phyloP scores from a whole-genome alignment of 1,284 basidiomycete genomes.

The Rhodotorula glutinis region DNA sequence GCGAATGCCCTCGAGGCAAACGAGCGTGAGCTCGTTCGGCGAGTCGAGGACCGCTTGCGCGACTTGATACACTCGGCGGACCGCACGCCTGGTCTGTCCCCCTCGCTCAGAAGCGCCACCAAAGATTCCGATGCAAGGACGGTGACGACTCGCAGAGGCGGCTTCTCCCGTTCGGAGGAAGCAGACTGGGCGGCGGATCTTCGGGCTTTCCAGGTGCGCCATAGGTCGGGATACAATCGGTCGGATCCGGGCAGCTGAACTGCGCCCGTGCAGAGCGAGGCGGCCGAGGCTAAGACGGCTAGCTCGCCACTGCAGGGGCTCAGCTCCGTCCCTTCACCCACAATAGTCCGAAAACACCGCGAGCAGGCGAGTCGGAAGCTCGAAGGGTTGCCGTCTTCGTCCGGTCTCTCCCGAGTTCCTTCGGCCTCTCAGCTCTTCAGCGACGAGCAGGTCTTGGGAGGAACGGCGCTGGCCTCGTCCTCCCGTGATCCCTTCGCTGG shows the following conservation, averaged over 20 bases:
- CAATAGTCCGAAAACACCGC: not conserved
- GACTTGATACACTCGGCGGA: not conserved
- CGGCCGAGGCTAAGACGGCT: not conserved
- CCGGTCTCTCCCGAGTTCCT: not conserved
- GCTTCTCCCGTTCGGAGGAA: slow-evolving; percentile 8
- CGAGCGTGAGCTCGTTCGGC: not conserved
- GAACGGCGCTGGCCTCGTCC: not conserved
- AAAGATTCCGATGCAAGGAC: not conserved
- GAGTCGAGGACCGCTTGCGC: not conserved
- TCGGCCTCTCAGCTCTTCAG: not conserved
- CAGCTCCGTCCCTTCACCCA: slow-evolving; percentile 10
- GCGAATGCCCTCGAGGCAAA: not conserved
- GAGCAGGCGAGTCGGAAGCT: slow-evolving; percentile 2
- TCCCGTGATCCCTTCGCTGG: slow-evolving; percentile 10
- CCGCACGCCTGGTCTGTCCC: too few species aligned
- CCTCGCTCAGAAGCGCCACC: not conserved
- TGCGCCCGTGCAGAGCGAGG: not conserved
- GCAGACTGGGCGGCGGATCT: slow-evolving; percentile 6
- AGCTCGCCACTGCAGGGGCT: too few species aligned
- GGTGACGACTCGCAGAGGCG: slow-evolving; percentile 17
- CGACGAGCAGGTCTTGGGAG: not conserved
- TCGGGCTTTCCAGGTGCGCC: slow-evolving; percentile 7
- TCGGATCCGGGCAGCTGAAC: too few species aligned
- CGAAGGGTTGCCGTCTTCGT: slow-evolving; percentile 2
- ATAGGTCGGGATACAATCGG: too few species aligned